Percentiles rank a stretch among this genome's conserved stretches.
Evolutionary conservation across 306 rosid species (phyloP).

Genomic region (Pterocarpus santalinus): DNA sequence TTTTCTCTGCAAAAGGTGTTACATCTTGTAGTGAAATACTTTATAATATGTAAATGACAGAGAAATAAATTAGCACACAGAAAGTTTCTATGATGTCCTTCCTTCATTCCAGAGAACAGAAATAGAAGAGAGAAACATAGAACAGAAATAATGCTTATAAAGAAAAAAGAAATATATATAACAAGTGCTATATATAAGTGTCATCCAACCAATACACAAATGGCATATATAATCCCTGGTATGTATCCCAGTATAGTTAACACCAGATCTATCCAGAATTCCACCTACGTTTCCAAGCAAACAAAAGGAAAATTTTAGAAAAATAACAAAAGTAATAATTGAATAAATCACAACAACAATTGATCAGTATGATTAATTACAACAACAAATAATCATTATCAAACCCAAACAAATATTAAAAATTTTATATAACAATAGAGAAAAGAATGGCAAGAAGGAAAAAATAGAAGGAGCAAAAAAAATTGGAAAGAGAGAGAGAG

Average conservation of each 20-base stretch:
- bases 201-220: constrained; percentile 69
- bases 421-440: no score
- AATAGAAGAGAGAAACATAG: neutral
- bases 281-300: constrained; percentile 58
- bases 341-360: neutral
- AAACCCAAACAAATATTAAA: neutral
- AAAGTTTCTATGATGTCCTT: neutral
- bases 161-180: neutral
- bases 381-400: neutral
- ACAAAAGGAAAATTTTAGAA: neutral
- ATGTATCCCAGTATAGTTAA: constrained; percentile 71
- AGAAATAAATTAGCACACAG: neutral
- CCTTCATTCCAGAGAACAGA: neutral
- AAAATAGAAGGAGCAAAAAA: neutral
- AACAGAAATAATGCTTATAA: neutral
- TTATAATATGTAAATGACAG: no score
- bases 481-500: neutral
- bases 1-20: no score
- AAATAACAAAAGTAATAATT: neutral
- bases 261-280: constrained; percentile 71
- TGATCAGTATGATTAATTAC: neutral
- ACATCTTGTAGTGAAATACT: no score
- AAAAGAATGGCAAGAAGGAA: no score
- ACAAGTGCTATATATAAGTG: neutral
- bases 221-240: constrained; percentile 78